Conservation (phyloP, 176 grass and related monocot species). For the Oryza brachyantha region DNA sequence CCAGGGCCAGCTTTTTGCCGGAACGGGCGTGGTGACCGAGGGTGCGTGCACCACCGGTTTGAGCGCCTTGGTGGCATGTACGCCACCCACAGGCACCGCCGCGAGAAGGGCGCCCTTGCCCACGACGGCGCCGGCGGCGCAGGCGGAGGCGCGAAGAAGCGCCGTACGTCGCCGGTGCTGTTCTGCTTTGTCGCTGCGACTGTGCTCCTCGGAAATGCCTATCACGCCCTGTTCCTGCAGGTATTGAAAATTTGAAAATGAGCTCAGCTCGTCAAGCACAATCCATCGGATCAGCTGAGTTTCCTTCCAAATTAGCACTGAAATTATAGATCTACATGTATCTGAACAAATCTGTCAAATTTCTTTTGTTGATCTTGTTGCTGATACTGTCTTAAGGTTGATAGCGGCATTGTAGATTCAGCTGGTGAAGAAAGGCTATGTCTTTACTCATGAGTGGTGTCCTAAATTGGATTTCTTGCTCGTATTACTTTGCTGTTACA, state of each 20-base stretch:
- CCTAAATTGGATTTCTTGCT: background rate
- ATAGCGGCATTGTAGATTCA: background rate
- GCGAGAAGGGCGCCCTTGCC: background rate
- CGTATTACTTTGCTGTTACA: background rate
- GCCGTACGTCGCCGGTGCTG: background rate
- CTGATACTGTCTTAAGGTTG: background rate
- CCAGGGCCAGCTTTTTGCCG: background rate
- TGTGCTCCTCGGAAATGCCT: slow-evolving; percentile 2
- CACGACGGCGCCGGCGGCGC: background rate
- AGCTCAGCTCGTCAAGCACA: background rate
- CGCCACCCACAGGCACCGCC: background rate
- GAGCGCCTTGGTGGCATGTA: background rate
- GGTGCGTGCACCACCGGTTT: background rate
- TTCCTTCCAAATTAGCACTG: background rate
- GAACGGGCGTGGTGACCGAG: background rate
- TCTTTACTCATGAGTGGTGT: background rate
- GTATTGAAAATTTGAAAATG: slow-evolving; percentile 4
- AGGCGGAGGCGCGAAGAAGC: background rate
- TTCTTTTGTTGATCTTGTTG: background rate
- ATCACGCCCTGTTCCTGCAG: slow-evolving; percentile 1
- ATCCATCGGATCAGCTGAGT: background rate
- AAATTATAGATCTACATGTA: background rate
- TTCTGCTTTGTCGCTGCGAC: background rate
- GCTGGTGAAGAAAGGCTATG: background rate
- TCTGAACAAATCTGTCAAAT: background rate